Base-by-base conservation (phyloP, 2,329 filamentous ascomycete species). In the Colletotrichum orchidophilum region DNA sequence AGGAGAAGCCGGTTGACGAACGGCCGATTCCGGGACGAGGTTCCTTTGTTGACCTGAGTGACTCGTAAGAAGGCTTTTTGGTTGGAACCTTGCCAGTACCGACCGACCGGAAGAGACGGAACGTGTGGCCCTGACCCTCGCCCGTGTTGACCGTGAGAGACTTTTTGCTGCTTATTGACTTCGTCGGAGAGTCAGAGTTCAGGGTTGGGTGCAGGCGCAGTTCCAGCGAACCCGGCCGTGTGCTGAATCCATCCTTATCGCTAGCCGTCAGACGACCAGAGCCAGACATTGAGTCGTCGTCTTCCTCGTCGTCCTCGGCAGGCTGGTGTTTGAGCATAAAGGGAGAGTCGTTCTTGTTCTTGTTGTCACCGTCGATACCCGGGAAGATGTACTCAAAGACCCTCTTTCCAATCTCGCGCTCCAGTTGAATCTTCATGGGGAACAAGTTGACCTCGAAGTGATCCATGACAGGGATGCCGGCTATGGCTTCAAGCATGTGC, bases 361-460 rank as follows among this genome's bases (percentile, higher is more conserved):
- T 71, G 66, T 82, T 84, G 82, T 80, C 91, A n/a, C 80, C 84
- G 24, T 92, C 91, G 75, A 94, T 90, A 12, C 93, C 94, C 0
- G 96, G 97, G 85, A 99, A 99, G 75, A 99, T 94, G 81, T 99
- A 99, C 82, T 98, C 95, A 75, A 99, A 97, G 2, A 99, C 86
- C 75, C 93, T 94, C 83, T 97, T 96, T 54, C 95, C 96, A 59
- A 97, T 92, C 76, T 98, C 95, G 42, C 92, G 92, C 81, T 99
- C 96, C 42, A 99, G 86, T 79, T 99, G 96, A 26, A 99, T 91
- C 81, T 95, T 97, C 79, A 99, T 89, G 0, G 96, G 97, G 80
- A 97, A 95, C 24, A 99, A 84, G 66, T 95, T 94, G 66, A 99
- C 94, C 80, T 98, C 95, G 77, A 99, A 99, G 77, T 97, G 93